phyloP scores from a whole-genome alignment of 1,139 yeast genomes.

The Blastobotrys proliferans region DNA sequence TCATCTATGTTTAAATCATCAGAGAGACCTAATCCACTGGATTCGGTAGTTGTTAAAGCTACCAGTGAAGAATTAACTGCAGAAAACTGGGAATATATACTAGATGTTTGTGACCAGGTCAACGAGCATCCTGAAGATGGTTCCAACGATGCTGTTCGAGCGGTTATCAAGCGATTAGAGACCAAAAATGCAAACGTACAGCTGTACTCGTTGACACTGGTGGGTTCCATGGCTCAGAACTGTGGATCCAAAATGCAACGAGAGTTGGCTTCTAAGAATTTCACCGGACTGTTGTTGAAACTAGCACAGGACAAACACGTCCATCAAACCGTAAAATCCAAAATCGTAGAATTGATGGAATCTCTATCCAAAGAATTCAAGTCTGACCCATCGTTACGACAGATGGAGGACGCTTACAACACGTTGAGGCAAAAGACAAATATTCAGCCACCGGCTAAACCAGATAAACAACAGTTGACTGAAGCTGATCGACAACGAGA shows the following conservation, averaged over 20 bases:
- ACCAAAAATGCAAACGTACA: slow-evolving; percentile 77
- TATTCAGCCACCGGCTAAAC: slow-evolving; percentile 51
- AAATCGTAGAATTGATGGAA: slow-evolving; percentile 61
- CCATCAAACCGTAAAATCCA: slow-evolving; percentile 64
- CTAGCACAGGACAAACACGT: slow-evolving; percentile 54
- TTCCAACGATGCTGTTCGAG: slow-evolving; percentile 49
- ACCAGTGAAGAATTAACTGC: slow-evolving; percentile 76
- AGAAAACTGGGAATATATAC: slow-evolving; percentile 81
- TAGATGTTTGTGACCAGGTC: slow-evolving; percentile 81
- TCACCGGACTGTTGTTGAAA: slow-evolving; percentile 54
- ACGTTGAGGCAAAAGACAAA: slow-evolving; percentile 32
- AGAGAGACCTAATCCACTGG: slow-evolving; percentile 27
- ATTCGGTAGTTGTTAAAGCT: slow-evolving; percentile 46
- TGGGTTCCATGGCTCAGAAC: slow-evolving; percentile 81
- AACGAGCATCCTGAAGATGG: slow-evolving; percentile 66
- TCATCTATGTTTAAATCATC: slow-evolving; percentile 26
- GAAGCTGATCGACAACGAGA: slow-evolving; percentile 52
- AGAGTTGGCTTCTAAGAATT: slow-evolving; percentile 68
- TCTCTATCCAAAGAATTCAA: slow-evolving; percentile 58
- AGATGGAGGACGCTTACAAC: slow-evolving; percentile 60
- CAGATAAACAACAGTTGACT: slow-evolving; percentile 53
- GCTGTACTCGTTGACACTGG: slow-evolving; percentile 64
- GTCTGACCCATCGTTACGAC: slow-evolving; percentile 67
- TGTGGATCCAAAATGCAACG: slow-evolving; percentile 88
- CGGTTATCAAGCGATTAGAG: slow-evolving; percentile 51